phyloP scores from a whole-genome alignment of 768 basidiomycete genomes.

The Pleurotus giganteus region DNA sequence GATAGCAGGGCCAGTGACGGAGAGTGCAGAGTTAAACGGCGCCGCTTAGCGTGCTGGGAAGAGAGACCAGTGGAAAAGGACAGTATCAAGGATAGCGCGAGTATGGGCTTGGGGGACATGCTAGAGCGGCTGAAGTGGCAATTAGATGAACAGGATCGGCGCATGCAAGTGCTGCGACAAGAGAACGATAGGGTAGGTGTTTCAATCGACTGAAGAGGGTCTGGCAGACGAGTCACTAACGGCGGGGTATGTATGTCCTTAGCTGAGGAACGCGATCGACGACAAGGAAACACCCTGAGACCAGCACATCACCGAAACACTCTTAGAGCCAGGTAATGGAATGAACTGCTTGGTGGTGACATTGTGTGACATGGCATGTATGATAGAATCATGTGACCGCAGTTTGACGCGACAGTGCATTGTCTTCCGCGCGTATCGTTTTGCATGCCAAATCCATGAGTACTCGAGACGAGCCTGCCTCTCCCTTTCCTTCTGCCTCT shows the following conservation, averaged over 20 bases:
- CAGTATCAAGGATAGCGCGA: background rate
- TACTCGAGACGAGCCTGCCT: background rate
- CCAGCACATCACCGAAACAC: too few species aligned
- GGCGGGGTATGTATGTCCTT: conserved; percentile 10
- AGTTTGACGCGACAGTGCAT: background rate
- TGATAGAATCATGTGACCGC: background rate
- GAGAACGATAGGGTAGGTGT: conserved; percentile 46
- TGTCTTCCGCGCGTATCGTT: too few species aligned
- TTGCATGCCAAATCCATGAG: too few species aligned
- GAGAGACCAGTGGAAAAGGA: background rate
- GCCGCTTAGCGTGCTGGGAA: background rate
- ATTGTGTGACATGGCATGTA: too few species aligned
- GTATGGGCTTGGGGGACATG: conserved; percentile 26
- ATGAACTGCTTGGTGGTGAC: too few species aligned
- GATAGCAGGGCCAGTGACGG: background rate
- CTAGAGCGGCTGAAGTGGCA: conserved; percentile 46
- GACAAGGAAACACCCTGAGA: too few species aligned
- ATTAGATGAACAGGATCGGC: conserved; percentile 46
- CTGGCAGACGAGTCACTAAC: background rate
- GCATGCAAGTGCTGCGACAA: conserved; percentile 38
- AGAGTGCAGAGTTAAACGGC: background rate
- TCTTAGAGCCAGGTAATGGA: too few species aligned
- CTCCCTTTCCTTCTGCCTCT: background rate
- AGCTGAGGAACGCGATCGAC: conserved; percentile 26
- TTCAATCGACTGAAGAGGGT: background rate